Evolutionary conservation across 768 basidiomycete species (phyloP), one percentile per base, ranked within the genome.

Genomic region (Kwoniella sp.): DNA sequence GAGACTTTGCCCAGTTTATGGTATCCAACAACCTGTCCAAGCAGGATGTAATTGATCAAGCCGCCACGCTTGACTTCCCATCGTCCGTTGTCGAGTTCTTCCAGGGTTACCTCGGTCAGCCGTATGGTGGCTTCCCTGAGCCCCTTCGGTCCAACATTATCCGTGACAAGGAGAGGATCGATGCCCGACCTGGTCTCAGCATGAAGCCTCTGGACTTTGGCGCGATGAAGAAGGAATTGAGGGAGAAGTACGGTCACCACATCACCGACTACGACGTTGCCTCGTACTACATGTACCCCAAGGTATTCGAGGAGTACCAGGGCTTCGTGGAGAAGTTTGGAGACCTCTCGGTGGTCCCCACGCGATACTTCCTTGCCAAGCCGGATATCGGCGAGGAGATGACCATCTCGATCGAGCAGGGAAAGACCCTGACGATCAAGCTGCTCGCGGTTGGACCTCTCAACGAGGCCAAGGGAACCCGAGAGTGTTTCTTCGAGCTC

Each of bases 1-100:
- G 95, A 22, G 95, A 99, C 78, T 95, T 99, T 76, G 95, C 95
- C 15, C 95, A 99, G 76, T 95, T 87, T 86, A 92, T 96, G 90
- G 92, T 90, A 29, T 88, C 88, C 61, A 98, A 98, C 79, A 83
- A 84, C 57, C 79, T 98, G 53, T 81, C 84, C 47, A 89, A 90
- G 76, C 77, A 85, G 62, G 86, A 96, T 52, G 91, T 99, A 26
- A 71, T 92, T 50, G 81, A 83, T 8, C 83, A 85, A 44, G 95
- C 93, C 36, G 87, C 88, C 36, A 81, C 83, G 52, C 84, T 99
- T 54, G 95, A 99, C 76, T 96, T 99, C 85, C 95, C 95, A 8
- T 91, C 89, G 9, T 70, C 67, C 14, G 76, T 78, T 40, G 70
- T 77, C 48, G 93, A 98, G 69, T 99, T 95, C 81, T 96, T 96